Evolutionary conservation across 441 rosid genomes (phyloP).

Genomic region (Daphne laureola): DNA sequence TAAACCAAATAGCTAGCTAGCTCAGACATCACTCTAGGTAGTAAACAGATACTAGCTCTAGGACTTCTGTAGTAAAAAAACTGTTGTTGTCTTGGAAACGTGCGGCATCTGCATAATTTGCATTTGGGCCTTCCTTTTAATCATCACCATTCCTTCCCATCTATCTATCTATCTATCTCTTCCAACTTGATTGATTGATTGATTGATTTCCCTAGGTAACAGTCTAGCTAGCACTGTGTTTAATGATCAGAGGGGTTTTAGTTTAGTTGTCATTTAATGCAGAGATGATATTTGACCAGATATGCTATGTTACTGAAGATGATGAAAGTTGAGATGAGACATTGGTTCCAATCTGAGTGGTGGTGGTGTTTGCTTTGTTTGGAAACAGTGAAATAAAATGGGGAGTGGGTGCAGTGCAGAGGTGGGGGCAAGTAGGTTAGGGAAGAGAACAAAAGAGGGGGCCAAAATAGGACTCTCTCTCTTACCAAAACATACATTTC

Average conservation of each 20-base stretch:
- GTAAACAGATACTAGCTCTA: conserved; percentile 1
- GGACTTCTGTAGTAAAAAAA: no score
- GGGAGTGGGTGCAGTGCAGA: conserved; percentile 6
- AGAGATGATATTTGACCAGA: not conserved
- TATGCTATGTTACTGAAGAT: no score
- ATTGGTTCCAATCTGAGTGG: no score
- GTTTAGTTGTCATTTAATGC: not conserved
- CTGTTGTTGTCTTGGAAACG: not conserved
- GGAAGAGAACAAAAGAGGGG: conserved; percentile 8
- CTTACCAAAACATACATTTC: conserved; percentile 8
- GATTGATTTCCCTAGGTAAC: not conserved
- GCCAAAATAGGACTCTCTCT: not conserved
- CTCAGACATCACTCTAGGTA: conserved; percentile 13
- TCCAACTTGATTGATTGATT: no score
- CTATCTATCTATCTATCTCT: not conserved
- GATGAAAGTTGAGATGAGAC: no score
- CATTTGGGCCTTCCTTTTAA: not conserved
- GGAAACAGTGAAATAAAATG: not conserved
- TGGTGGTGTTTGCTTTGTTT: not conserved
- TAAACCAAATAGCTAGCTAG: no score
- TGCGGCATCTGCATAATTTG: not conserved
- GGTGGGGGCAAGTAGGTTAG: conserved; percentile 6
- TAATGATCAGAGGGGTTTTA: no score
- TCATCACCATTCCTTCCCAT: conserved; percentile 4
- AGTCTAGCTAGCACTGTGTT: no score